Evolutionary conservation across 225 moss, liverwort and hornwort genomes (phyloP).

Genomic region (Ulota crispa): DNA sequence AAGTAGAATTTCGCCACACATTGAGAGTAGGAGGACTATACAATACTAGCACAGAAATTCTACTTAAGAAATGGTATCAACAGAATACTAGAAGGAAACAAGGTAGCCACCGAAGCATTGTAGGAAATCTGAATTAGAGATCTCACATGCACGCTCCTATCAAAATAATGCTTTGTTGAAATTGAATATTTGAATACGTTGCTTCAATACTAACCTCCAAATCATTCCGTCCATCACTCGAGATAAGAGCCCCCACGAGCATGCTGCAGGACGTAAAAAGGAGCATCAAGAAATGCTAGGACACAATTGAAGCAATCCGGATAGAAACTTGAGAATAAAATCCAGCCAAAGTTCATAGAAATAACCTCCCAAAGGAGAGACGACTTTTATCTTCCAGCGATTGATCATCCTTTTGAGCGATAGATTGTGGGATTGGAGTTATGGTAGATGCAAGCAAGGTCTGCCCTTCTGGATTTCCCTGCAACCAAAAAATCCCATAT

Average conservation of each 20-base stretch:
- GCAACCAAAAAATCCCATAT: slow-evolving; percentile 16
- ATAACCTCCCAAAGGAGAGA: slow-evolving; percentile 91
- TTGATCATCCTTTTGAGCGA: slow-evolving; percentile 42
- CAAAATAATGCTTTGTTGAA: neutral
- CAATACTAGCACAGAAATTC: neutral
- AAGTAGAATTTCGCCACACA: slow-evolving; percentile 4
- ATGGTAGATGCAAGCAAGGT: slow-evolving; percentile 94
- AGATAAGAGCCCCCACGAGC: slow-evolving; percentile 92
- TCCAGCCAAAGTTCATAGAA: slow-evolving; percentile 14
- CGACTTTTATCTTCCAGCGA: slow-evolving; percentile 55
- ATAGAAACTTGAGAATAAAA: slow-evolving; percentile 7
- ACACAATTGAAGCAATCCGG: slow-evolving; percentile 12
- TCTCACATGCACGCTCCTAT: slow-evolving; percentile 4
- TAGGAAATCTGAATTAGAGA: neutral
- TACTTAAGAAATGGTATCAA: neutral
- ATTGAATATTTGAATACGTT: neutral
- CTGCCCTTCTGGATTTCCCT: slow-evolving; percentile 99
- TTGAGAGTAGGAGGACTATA: neutral
- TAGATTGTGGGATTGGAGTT: slow-evolving; percentile 85
- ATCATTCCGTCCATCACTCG: slow-evolving; percentile 94
- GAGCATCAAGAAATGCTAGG: slow-evolving; percentile 36
- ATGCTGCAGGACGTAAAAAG: slow-evolving; percentile 60
- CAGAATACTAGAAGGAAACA: slow-evolving; percentile 2
- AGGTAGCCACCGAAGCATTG: neutral
- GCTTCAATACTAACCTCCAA: slow-evolving; percentile 66